phyloP scores from a whole-genome alignment of 73 alveolate genomes.

The Symbiodinium natans region DNA sequence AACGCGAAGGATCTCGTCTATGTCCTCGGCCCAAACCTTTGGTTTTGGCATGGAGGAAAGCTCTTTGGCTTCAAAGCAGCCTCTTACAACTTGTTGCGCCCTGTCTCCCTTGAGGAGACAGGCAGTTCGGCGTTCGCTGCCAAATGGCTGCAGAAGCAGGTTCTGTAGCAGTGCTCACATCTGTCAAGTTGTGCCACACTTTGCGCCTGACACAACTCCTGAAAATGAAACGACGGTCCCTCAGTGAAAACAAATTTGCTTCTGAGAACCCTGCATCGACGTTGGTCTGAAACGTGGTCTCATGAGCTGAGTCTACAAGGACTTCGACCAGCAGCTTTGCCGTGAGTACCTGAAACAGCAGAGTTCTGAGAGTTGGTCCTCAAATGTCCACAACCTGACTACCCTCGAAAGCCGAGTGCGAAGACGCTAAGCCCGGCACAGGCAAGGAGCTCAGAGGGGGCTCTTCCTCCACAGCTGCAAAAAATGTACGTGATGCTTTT shows the following conservation, averaged over 20 bases:
- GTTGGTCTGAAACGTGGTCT: not conserved
- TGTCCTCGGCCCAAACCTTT: conserved; percentile 9
- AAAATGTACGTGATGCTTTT: no score
- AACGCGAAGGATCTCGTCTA: not conserved
- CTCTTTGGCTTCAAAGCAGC: no score
- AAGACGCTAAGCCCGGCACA: not conserved
- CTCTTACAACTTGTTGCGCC: not conserved
- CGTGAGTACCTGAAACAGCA: not conserved
- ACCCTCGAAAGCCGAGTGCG: no score
- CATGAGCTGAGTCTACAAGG: not conserved
- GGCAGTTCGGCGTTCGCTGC: not conserved
- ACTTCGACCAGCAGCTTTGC: conserved; percentile 7
- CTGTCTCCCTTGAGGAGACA: conserved; percentile 6
- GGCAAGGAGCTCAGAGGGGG: not conserved
- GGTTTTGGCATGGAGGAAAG: not conserved
- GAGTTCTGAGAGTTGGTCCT: no score
- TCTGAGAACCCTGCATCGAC: not conserved
- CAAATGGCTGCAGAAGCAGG: not conserved
- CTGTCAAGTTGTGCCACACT: no score
- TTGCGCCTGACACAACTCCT: no score
- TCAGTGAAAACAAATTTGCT: no score
- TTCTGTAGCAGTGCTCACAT: no score
- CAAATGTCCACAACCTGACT: no score
- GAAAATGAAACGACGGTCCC: no score
- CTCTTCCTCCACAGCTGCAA: no score